Base-by-base conservation (phyloP, 768 basidiomycete species). In the Mycena venus region DNA sequence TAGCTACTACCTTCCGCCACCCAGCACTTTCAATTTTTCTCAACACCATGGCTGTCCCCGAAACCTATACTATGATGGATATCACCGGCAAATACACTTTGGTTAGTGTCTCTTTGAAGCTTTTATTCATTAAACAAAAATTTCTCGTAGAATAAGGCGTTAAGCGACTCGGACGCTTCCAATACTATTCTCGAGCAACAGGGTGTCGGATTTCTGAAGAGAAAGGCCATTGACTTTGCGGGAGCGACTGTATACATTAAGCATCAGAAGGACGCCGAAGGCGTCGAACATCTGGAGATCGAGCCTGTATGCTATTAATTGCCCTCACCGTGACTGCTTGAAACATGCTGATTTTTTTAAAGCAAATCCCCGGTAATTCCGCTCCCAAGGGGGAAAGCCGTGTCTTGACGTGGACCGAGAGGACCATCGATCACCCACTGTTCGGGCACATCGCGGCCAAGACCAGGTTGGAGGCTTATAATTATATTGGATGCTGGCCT, bases 171-270 rank as follows among this genome's bases (percentile, higher is more conserved):
- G 40, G 53, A 56, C 38, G 29, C 63, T 14, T 80, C 80, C 8
- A 87, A 89, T 23, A 85, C 86, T 49, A 85, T 90, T 72, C 84
- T 91, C 32, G 83, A 82, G 23, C 82, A 87, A 0, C 89, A 90
- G 73, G 89, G 90, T 66, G 80, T 90, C 38, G 80, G 87, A 17
- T 89, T 88, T 87, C 67, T 86, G 69, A 88, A 79, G 62, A 86
- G 90, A 58, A 85, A 83, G 31, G 81, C 71, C 6, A 88, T 90
- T 71, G 55, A 75, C 36, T 66, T 82, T 63, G 85, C 84, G 36
- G 82, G 81, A 15, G 68, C 88, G 25, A 89, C 87, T 11, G 82
- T 88, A 31, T 51, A 55, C 51, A 73, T 89, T 59, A 86, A 82
- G 59, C 88, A 91, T 70, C 84, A 83, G 79, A 84, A 78, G 49